Base-by-base conservation (phyloP, 1,284 basidiomycete species). In the Ceratobasidium sp. region DNA sequence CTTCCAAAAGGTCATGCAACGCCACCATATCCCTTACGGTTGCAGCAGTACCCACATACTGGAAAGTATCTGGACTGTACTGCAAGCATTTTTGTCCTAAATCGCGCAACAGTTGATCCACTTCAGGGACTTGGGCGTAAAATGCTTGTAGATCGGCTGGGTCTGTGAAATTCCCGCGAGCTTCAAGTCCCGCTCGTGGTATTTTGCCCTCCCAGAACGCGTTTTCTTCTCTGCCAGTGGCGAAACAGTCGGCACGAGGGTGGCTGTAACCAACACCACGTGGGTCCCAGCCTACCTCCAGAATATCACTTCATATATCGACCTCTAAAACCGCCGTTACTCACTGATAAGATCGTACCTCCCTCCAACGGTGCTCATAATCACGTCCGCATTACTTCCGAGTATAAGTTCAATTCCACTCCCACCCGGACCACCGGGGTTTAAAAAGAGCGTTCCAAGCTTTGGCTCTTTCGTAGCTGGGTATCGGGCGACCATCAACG, bases 211-310 rank as follows among this genome's bases (percentile, higher is more conserved):
- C 20, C 73, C 61, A 76, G 61, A 76, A 66, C 3, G 3, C 28
- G 12, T 46, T 67, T 23, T 64, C 65, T 42, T 64, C 73, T 7
- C 15, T 17, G 3, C 12, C 12, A 9, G 73, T 50, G 44, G 10
- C 23, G 48, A 76, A 76, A 23, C 73, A 76, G 3, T 46, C 9
- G 13, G 67, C 62, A 10, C 13, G 26, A 33, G 73, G 61, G 7
- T 44, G 9, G 20, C 64, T 65, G 62, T n/a, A 26, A 15, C 64
- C 64, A 28, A 76, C 73, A n/a, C 73, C 73, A 42, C 73, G 73
- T 17, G 73, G 73, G 54, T 76, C 73, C 73, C 73, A 76, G n/a
- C 70, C 70, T 73, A 23, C 20, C n/a, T n/a, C n/a, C n/a, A n/a
- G n/a, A n/a, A n/a, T n/a, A n/a, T n/a, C n/a, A n/a, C n/a, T n/a